Evolutionary conservation across 1,139 yeast genomes (phyloP), one percentile per base, ranked within the genome.

Genomic region (Geotrichum aggregatum): DNA sequence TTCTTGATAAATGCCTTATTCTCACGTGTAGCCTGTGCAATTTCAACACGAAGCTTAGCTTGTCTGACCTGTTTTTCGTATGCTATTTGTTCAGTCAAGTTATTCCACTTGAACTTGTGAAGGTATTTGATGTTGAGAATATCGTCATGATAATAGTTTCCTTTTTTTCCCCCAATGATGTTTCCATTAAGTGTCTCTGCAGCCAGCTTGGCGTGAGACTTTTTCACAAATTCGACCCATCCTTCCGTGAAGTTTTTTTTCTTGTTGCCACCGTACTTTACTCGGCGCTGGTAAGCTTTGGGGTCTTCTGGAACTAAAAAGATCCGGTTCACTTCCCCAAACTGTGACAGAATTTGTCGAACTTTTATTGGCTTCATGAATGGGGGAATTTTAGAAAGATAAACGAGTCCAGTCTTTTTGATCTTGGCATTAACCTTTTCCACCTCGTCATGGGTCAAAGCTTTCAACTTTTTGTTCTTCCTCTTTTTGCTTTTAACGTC

Each of bases 281-380:
- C 82, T 63, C 98, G 74, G 52, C 78, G 77, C 48, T 79, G 80
- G 62, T 88, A 76, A 10, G 75, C 75, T 26, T 78, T 73, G 8
- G 82, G 76, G 59, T 85, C 88, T 69, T 92, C 99, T 7, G 96
- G 96, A 59, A 88, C 86, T 58, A 94, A 72, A 66, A 86, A 94
- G 13, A 92, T 72, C 58, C 98, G 76, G 60, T 88, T 96, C 8
- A 91, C 77, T 56, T 81, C 82, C 7, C 99, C 99, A 69, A 91
- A 94, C 58, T 88, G 74, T 1, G 82, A 68, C 36, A 94, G 72
- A 13, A 92, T 78, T 52, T 89, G 94, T 61, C 95, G 78, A 70
- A 92, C 74, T 65, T 89, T 92, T 2, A 85, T 80, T 0, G 99
- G 98, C 65, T 89, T 89, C 98, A 92, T 94, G 65, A 86, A 92